Conservation (phyloP, 73 alveolate species). For the Uronychia binucleata region DNA sequence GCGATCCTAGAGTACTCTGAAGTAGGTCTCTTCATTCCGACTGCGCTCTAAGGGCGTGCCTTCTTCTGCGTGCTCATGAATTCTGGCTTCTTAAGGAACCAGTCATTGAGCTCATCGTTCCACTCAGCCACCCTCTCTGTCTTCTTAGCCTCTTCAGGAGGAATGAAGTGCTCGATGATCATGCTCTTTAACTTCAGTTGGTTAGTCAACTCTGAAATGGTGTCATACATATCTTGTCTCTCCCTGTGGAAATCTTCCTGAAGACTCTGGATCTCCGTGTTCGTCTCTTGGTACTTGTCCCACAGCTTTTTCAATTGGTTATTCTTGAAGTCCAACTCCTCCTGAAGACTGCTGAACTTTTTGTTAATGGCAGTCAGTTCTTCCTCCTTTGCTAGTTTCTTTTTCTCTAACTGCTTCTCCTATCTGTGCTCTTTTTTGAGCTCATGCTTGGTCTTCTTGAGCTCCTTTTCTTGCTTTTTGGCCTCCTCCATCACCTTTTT, state of each 20-base stretch:
- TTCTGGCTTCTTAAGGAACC: slow-evolving; percentile 64
- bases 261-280: slow-evolving; percentile 63
- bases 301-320: slow-evolving; percentile 70
- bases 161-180: slow-evolving; percentile 85
- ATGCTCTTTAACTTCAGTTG: slow-evolving; percentile 75
- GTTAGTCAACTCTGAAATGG: slow-evolving; percentile 70
- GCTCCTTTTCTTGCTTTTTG: slow-evolving; percentile 88
- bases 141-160: slow-evolving; percentile 85
- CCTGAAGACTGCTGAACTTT: slow-evolving; percentile 83
- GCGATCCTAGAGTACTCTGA: slow-evolving; percentile 85
- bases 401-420: slow-evolving; percentile 77
- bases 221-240: slow-evolving; percentile 85
- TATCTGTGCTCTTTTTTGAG: slow-evolving; percentile 80
- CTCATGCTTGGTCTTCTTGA: slow-evolving; percentile 82
- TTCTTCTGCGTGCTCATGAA: slow-evolving; percentile 10
- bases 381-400: slow-evolving; percentile 80
- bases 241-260: slow-evolving; percentile 79
- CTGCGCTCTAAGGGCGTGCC: slow-evolving; percentile 77
- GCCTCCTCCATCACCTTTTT: slow-evolving; percentile 92
- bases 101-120: slow-evolving; percentile 86
- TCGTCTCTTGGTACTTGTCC: slow-evolving; percentile 67
- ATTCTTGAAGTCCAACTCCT: slow-evolving; percentile 94
- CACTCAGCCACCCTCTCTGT: slow-evolving; percentile 75
- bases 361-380: slow-evolving; percentile 68
- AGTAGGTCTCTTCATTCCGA: slow-evolving; percentile 79